Base-by-base conservation (phyloP, 768 basidiomycete genomes). In the Termitomyces sp. region DNA sequence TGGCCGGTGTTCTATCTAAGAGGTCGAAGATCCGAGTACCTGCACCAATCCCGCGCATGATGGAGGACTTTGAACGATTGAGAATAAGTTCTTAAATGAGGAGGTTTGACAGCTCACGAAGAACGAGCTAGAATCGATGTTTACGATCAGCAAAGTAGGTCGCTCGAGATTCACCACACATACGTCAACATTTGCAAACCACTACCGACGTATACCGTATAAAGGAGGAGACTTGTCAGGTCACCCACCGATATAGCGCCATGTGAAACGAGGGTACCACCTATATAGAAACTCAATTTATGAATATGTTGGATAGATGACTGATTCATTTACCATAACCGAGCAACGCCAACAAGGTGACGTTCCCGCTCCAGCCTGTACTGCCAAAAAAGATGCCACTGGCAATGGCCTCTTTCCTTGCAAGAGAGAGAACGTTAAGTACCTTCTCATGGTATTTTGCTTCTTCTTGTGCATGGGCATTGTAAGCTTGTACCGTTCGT, bases 31-130 rank as follows among this genome's bases (percentile, higher is more conserved):
- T 89, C 25, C 96, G 89, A 0, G 85, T 83, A 17, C 94, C 93
- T 1, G 96, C 96, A 60, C 96, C 96, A 55, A 98, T 87, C 57
- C 93, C 96, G 57, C 94, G 93, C 96, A 98, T 98, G 59, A 98
- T 88, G 45, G 94, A 95, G 10, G 92, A 85, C 91, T 93, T 64
- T 32, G 34, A 37, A 55, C 31, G 63, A 61, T 49, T 58, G 49
- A 61, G 54, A 63, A 67, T 1, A 14, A 5, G 20, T 25, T 62
- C 45, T 51, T 9, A 14, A 72, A 73, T 63, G 71, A 78, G 76
- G 64, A 76, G 75, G 60, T 79, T 77, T 31, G 73, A 60, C 25
- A 48, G 48, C 81, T 57, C 71, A 84, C 81, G 62, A 81, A 83
- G 64, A 83, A 84, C 8, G 81, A 78, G 17, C 82, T 83, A 60